Percentiles rank a stretch among this genome's conserved stretches.
phyloP scores from a whole-genome alignment of 2,329 filamentous ascomycete genomes.

The Curvularia sp. region DNA sequence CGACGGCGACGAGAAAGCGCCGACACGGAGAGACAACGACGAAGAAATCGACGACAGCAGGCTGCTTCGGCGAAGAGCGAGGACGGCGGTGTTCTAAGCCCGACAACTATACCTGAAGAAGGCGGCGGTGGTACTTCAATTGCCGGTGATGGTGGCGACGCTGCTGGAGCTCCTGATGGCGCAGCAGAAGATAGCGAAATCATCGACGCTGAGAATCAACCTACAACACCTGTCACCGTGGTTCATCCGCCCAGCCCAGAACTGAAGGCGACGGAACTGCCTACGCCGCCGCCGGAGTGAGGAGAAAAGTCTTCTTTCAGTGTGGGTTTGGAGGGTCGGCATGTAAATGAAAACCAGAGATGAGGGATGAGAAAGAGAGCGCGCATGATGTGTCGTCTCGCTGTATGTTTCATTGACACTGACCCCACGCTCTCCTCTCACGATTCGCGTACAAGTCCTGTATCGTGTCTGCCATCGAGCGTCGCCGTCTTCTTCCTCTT shows the following conservation, averaged over 20 bases:
- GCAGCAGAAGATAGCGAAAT: slow-evolving; percentile 16
- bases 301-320: background rate
- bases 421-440: too few relatives aligned
- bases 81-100: slow-evolving; percentile 45
- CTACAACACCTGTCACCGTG: slow-evolving; percentile 44
- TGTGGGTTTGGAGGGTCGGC: background rate
- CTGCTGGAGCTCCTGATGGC: slow-evolving; percentile 3
- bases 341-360: background rate
- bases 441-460: too few relatives aligned
- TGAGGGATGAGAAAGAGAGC: too few relatives aligned
- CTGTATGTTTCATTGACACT: too few relatives aligned
- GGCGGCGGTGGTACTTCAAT: slow-evolving; percentile 19
- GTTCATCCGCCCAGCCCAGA: slow-evolving; percentile 50
- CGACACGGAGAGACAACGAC: slow-evolving; percentile 76
- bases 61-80: slow-evolving; percentile 42
- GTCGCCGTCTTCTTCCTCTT: background rate
- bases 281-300: slow-evolving; percentile 41
- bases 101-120: slow-evolving; percentile 43
- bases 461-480: background rate
- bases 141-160: slow-evolving; percentile 16
- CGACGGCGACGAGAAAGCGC: slow-evolving; percentile 75
- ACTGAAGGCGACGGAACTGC: slow-evolving; percentile 35
- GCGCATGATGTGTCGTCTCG: too few relatives aligned
- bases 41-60: slow-evolving; percentile 63
- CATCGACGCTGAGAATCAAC: slow-evolving; percentile 8